Percentiles rank a stretch among this genome's conserved stretches.
These are phyloP conservation scores for Maudiozyma turicensis DNA, from an alignment of 805 yeast genomes.

Conservation along the genomic window DNA sequence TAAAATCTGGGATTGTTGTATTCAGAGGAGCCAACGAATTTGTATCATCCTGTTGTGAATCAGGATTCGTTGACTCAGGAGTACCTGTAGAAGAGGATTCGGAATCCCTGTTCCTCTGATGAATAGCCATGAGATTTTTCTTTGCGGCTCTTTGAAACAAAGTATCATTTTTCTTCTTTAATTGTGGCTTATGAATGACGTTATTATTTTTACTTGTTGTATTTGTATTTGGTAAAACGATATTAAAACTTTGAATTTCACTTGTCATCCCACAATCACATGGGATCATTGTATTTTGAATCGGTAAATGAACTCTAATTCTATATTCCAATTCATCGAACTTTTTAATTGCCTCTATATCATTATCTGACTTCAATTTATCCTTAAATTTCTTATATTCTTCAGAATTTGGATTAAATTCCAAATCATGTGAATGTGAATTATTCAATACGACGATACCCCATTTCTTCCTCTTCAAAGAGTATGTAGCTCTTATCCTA, in stretches of 20 bases:
- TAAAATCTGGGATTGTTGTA: slow-evolving; percentile 1
- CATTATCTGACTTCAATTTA: slow-evolving; percentile 18
- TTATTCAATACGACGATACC: slow-evolving; percentile 51
- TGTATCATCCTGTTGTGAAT: background rate
- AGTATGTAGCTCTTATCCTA: slow-evolving; percentile 53
- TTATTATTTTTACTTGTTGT: background rate
- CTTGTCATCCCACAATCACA: slow-evolving; percentile 32
- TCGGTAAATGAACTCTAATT: slow-evolving; percentile 25
- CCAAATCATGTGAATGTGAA: slow-evolving; percentile 45
- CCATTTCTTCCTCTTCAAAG: slow-evolving; percentile 46
- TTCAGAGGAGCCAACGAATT: background rate
- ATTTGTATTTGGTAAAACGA: slow-evolving; percentile 21
- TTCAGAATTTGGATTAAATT: slow-evolving; percentile 28
- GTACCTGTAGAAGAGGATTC: background rate
- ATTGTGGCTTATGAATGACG: slow-evolving; percentile 10
- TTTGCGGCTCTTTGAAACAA: slow-evolving; percentile 13
- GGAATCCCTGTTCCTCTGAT: background rate
- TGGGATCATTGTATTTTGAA: slow-evolving; percentile 24
- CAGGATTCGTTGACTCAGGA: too few species aligned
- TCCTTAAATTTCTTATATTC: slow-evolving; percentile 29
- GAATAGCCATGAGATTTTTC: slow-evolving; percentile 9
- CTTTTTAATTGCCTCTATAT: slow-evolving; percentile 26
- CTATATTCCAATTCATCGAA: slow-evolving; percentile 31
- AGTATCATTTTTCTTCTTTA: slow-evolving; percentile 8
- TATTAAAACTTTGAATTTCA: slow-evolving; percentile 28